phyloP scores from a whole-genome alignment of 257 asterid species.

The Rauvolfia tetraphylla region DNA sequence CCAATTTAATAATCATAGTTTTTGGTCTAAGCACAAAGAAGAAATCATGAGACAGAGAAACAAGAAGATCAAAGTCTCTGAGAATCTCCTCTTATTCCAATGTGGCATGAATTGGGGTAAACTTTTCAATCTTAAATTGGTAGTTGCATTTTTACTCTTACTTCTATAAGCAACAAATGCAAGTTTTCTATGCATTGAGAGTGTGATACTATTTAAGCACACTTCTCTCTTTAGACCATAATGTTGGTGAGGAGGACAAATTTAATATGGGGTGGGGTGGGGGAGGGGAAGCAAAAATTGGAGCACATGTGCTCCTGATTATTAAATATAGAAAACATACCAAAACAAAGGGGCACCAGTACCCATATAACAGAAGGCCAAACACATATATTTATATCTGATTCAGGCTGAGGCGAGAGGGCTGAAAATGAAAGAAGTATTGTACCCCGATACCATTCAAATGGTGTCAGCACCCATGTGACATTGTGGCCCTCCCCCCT shows the following conservation, averaged over 20 bases:
- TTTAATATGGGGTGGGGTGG: neutral
- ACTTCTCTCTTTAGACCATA: conserved; percentile 7
- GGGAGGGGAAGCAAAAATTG: neutral
- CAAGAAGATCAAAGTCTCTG: neutral
- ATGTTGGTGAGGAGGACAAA: conserved; percentile 6
- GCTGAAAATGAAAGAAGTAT: conserved; percentile 32
- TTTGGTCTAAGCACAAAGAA: neutral
- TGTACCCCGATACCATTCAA: conserved; percentile 36
- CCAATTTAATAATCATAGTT: neutral
- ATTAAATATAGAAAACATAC: conserved; percentile 17
- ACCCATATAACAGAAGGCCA: conserved; percentile 41
- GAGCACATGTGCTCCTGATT: conserved; percentile 23
- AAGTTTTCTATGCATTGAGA: neutral
- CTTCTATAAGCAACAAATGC: neutral
- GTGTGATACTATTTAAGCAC: neutral
- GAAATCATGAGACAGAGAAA: neutral
- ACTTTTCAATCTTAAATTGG: neutral
- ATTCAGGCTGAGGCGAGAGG: conserved; percentile 16
- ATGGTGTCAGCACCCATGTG: conserved; percentile 41
- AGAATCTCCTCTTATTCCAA: neutral
- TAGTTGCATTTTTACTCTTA: too few relatives aligned
- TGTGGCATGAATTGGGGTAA: neutral
- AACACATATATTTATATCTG: conserved; percentile 26
- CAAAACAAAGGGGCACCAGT: conserved; percentile 22
- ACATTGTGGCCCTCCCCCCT: conserved; percentile 34